Percentiles rank a stretch among this genome's conserved stretches.
phyloP scores from a whole-genome alignment of 768 basidiomycete genomes.

The Lactarius sp. region DNA sequence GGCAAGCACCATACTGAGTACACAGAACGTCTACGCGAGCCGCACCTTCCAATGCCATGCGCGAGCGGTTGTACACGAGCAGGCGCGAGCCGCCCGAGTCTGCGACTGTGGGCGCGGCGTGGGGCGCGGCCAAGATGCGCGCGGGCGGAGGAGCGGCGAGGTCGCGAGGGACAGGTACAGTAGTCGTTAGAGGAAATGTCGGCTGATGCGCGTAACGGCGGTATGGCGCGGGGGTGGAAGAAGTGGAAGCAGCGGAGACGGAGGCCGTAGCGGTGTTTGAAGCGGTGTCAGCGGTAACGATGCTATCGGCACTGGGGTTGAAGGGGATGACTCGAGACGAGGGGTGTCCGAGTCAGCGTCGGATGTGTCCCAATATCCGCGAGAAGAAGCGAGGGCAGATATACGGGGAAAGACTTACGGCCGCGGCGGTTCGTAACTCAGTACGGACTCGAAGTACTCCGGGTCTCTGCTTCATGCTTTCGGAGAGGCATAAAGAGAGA shows the following conservation, averaged over 20 bases:
- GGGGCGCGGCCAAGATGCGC: constrained; percentile 55
- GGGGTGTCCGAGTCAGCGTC: no score
- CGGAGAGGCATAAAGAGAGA: no score
- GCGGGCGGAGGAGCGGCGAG: constrained; percentile 33
- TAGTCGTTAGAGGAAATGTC: no score
- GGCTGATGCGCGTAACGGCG: neutral
- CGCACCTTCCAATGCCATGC: constrained; percentile 65
- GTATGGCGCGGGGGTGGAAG: neutral
- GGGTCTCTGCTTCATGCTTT: no score
- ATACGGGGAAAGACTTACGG: constrained; percentile 16
- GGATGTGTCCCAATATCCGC: no score
- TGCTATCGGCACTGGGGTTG: neutral
- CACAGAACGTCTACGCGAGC: constrained; percentile 55
- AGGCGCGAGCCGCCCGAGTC: constrained; percentile 88
- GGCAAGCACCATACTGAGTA: no score
- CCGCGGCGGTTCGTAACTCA: no score
- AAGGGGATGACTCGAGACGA: no score
- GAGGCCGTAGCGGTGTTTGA: no score
- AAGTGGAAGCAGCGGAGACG: no score
- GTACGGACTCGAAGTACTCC: no score
- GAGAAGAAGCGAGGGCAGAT: constrained; percentile 19
- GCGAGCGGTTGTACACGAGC: constrained; percentile 69
- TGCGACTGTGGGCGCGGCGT: constrained; percentile 50
- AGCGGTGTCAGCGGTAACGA: neutral
- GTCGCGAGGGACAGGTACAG: constrained; percentile 66